Conservation (phyloP, 805 yeast species). For the Sugiyamaella smithiae region DNA sequence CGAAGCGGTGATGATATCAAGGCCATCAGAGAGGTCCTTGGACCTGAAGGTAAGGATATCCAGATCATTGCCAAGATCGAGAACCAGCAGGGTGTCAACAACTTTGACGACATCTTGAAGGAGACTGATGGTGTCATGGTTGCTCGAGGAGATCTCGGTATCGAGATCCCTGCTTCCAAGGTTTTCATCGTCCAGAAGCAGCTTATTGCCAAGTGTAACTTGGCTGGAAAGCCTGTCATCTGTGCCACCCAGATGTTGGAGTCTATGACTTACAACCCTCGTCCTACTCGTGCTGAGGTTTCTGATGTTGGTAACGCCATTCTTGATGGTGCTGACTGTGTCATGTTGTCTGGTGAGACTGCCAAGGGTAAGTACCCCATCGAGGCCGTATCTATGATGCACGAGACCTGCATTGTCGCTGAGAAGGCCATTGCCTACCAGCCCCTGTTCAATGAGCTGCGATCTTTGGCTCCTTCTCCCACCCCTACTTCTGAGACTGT, state of each 20-base stretch:
- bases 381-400: slow-evolving; percentile 98
- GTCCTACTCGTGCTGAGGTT: slow-evolving; percentile 99
- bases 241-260: slow-evolving; percentile 99
- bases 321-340: slow-evolving; percentile 99
- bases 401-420: slow-evolving; percentile 92
- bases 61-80: slow-evolving; percentile 97
- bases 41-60: slow-evolving; percentile 94
- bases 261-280: slow-evolving; percentile 99
- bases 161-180: slow-evolving; percentile 98
- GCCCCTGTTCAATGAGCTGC: slow-evolving; percentile 77
- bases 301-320: slow-evolving; percentile 99
- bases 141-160: slow-evolving; percentile 99
- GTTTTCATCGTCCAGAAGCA: slow-evolving; percentile 98
- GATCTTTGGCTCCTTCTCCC: slow-evolving; percentile 82
- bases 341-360: slow-evolving; percentile 98
- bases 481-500: slow-evolving; percentile 93
- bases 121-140: slow-evolving; percentile 99
- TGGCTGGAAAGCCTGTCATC: slow-evolving; percentile 98
- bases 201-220: slow-evolving; percentile 97
- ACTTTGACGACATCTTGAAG: slow-evolving; percentile 91
- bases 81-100: slow-evolving; percentile 99
- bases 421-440: slow-evolving; percentile 94
- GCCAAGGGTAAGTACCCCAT: slow-evolving; percentile 99
- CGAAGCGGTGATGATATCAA: slow-evolving; percentile 88
- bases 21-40: slow-evolving; percentile 89